Base-by-base conservation (phyloP, 2,329 filamentous ascomycete species). In the Chaetomiaceae sp. region DNA sequence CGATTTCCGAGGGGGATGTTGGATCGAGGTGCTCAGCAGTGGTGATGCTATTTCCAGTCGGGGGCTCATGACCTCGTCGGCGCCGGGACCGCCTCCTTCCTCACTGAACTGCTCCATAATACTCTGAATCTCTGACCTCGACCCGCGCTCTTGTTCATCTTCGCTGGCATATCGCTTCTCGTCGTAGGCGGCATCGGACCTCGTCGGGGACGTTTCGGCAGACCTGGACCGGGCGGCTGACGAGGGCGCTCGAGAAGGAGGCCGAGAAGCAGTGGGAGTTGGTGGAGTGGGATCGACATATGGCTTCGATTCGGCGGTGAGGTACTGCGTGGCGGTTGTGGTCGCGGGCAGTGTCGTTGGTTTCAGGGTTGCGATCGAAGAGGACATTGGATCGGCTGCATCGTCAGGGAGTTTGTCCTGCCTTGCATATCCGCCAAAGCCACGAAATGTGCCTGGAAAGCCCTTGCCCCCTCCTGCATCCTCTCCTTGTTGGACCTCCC, bases 91-190 rank as follows among this genome's bases (percentile, higher is more conserved):
- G 47, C 84, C 83, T 25, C 83, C 83, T 47, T 83, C 83, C 65
- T 89, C 84, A 62, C 87, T 85, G 63, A 97, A 97, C 71, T 97
- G 94, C 58, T 90, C 89, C 89, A 99, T 97, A 68, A 99, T 97
- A 67, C 82, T 95, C 71, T 96, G 89, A 56, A 99, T 96, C 72
- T 99, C 94, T 6, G 87, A 85, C 55, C 83, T 82, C 1, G 88
- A 89, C 47, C 83, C 83, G 47, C 81, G 81, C 44, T 91, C 84
- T 20, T 82, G 80, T 51, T 83, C 79, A 64, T 84, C 83, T 64
- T 85, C 83, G 62, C 78, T 84, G 33, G 75, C 61, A 50, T 77
- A 78, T 55, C 71, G 72, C 61, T 76, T 80, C 47, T 84, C 82
- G 47, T 86, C 82, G 58, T 80, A 78, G 6, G 71, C 78, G 27